Base-by-base conservation (phyloP, 2,329 filamentous ascomycete genomes). In the Microcyclospora tardicrescens region DNA sequence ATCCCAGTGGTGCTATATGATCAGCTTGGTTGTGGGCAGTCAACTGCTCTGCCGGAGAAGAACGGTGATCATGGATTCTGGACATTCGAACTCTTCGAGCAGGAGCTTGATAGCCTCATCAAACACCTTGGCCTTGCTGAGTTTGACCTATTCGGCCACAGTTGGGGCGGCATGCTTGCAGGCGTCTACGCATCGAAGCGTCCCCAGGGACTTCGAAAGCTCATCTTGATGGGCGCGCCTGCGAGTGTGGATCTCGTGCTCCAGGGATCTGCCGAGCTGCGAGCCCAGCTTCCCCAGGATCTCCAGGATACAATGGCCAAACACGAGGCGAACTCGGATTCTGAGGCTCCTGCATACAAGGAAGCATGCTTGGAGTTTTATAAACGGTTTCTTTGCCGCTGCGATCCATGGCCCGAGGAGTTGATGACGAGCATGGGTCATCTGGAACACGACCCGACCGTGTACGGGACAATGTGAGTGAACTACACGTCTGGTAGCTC, bases 111-210 rank as follows among this genome's bases (percentile, higher is more conserved):
- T 24, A 72, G 71, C 41, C 57, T 74, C 1, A 42, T 69, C 5
- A 28, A 45, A 1, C 52, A 62, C 34, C 56, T 73, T 0, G 56
- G 54, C 0, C 57, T 74, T 19, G 48, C 49, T n/a, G 37, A 53
- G 1, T 67, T 67, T 40, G 59, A 68, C 42, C 39, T 73, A 0
- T 56, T 66, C 0, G 70, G 71, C 1, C 67, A 73, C 28, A 66
- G 61, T 15, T 74, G 70, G 69, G 69, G 71, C 11, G 71, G 66
- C 0, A 71, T 73, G 65, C 53, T 73, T 0, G 67, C 54, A 2
- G 58, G 58, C 0, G 47, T 60, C 19, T 68, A 62, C 53, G 68
- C 68, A 0, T 57, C 58, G 4, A 41, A 44, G 8, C 47, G 50
- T 6, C 59, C 59, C 3, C 35, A 39, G 15, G 61, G 62, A 0